Evolutionary conservation across 73 alveolate species (phyloP).

Genomic region (Paramecium primaurelia): DNA sequence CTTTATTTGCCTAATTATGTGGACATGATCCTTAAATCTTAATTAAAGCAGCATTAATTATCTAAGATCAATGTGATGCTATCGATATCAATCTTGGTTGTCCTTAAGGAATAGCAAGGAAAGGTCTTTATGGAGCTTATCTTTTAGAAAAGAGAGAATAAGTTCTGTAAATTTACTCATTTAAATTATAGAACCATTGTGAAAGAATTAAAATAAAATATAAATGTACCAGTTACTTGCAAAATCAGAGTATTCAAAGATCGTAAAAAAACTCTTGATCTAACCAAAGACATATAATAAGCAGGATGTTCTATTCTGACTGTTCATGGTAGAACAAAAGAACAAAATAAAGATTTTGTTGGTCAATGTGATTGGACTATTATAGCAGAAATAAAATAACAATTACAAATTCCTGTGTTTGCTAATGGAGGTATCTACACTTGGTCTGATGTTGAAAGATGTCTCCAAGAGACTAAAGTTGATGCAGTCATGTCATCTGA

Average conservation of each 20-base stretch:
- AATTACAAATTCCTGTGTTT: constrained; percentile 89
- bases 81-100: constrained; percentile 96
- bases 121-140: constrained; percentile 96
- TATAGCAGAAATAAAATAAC: constrained; percentile 84
- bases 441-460: constrained; percentile 84
- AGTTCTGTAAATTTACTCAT: constrained; percentile 48
- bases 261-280: constrained; percentile 77
- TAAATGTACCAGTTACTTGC: constrained; percentile 86
- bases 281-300: constrained; percentile 78
- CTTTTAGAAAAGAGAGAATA: constrained; percentile 89
- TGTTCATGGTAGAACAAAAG: constrained; percentile 91
- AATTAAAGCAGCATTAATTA: constrained; percentile 85
- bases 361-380: constrained; percentile 90
- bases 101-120: constrained; percentile 97
- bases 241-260: constrained; percentile 82
- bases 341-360: constrained; percentile 71
- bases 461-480: constrained; percentile 89
- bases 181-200: constrained; percentile 64
- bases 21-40: constrained; percentile 97
- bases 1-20: constrained; percentile 94
- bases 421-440: constrained; percentile 98
- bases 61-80: constrained; percentile 90
- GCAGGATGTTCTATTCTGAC: constrained; percentile 80
- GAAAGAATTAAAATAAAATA: constrained; percentile 68
- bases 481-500: constrained; percentile 96